phyloP scores from a whole-genome alignment of 1,139 yeast species.

The Lodderomyces jiufengensis region DNA sequence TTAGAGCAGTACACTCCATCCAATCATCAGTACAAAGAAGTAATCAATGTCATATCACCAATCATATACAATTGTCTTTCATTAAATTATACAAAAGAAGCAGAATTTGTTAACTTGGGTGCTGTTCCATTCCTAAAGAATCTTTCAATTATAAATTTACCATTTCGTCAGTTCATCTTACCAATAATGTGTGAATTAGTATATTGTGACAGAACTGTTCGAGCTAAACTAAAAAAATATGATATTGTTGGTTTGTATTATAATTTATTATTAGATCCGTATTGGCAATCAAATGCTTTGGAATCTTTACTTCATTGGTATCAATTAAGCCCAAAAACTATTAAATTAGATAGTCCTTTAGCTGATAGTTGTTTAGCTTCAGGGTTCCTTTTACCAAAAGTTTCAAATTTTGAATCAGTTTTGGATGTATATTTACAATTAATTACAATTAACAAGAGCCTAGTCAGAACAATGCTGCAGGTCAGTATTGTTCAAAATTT shows the following conservation, averaged over 20 bases:
- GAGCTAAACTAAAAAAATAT: slow-evolving; percentile 34
- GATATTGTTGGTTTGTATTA: slow-evolving; percentile 47
- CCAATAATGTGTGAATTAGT: slow-evolving; percentile 66
- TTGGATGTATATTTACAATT: slow-evolving; percentile 39
- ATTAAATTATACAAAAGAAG: slow-evolving; percentile 49
- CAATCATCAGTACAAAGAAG: slow-evolving; percentile 35
- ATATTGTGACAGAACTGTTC: slow-evolving; percentile 41
- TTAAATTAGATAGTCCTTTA: slow-evolving; percentile 24
- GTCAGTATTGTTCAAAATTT: slow-evolving; percentile 28
- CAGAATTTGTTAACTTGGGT: slow-evolving; percentile 52
- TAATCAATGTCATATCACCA: slow-evolving; percentile 41
- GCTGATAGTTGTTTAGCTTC: slow-evolving; percentile 33
- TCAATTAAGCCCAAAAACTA: slow-evolving; percentile 23
- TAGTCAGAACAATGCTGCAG: slow-evolving; percentile 25
- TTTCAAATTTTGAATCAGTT: slow-evolving; percentile 40
- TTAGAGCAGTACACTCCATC: slow-evolving; percentile 28
- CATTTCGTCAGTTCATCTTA: slow-evolving; percentile 57
- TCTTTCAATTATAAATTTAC: slow-evolving; percentile 43
- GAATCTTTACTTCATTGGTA: slow-evolving; percentile 52
- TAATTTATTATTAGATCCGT: slow-evolving; percentile 51
- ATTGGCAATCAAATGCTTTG: slow-evolving; percentile 69
- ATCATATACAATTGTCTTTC: slow-evolving; percentile 56
- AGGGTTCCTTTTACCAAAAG: slow-evolving; percentile 39
- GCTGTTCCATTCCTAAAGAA: slow-evolving; percentile 49
- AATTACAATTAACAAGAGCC: slow-evolving; percentile 18